Evolutionary conservation across 371 early-diverging fungal genomes (phyloP), one percentile per base, ranked within the genome.

Genomic region (Mortierella sp.): DNA sequence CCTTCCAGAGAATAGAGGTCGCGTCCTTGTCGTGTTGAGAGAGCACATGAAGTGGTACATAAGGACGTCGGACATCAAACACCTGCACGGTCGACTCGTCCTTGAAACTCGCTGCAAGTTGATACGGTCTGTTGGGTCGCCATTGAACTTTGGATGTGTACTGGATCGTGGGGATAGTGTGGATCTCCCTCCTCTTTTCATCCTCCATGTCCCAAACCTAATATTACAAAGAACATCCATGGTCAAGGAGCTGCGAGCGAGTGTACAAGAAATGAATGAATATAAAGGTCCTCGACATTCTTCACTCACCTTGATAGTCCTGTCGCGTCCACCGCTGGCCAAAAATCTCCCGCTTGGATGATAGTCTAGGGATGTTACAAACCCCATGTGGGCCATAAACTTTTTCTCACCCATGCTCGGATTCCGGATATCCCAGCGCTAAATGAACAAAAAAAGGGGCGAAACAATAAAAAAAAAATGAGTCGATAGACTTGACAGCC

Each of bases 261-360:
- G 24, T 24, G 64, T 26, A 45, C 9, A 14, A 40, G 39, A 4
- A 37, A n/a, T 2, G 11, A 34, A 10, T 16, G n/a, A 16, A 34
- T 24, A 37, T 22, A n/a, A 31, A 9, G 50, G 61, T 11, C 7
- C 31, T 22, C 8, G 16, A 1, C 1, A 6, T n/a, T n/a, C n/a
- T n/a, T n/a, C 3, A 8, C 47, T 24, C 79, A 93, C 92, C 87
- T 97, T 95, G 75, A 97, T 96, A 11, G 91, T 89, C 66, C 92
- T 92, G 72, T 97, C 97, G 31, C 96, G 79, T 2, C 97, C 96
- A 10, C 96, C 96, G 67, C 92, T 95, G 0, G 96, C 97, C 2
- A 96, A 80, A 41, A 89, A 86, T 13, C 90, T 85, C 0, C 97
- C 97, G 63, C 89, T 91, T 0, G 93, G 88, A 85, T 95, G 93